These are phyloP conservation scores for Phytophthora rubi DNA, from an alignment of 352 stramenopile species.

Conservation along the genomic window DNA sequence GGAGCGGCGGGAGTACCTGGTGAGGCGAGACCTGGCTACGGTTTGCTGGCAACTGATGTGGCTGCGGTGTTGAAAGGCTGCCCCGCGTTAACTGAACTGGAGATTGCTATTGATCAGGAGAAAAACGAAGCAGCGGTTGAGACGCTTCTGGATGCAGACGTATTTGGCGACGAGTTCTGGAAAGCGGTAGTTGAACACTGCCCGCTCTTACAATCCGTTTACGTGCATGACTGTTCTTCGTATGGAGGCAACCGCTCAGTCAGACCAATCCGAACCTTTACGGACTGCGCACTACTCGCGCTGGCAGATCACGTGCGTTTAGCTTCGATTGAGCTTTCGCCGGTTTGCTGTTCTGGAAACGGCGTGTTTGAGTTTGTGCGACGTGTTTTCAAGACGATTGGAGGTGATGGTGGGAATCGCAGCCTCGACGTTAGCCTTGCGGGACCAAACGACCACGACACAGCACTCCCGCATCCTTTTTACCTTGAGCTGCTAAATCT, in stretches of 20 bases:
- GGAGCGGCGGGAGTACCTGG: background rate
- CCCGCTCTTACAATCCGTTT: conserved; percentile 38
- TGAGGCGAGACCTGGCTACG: conserved; percentile 28
- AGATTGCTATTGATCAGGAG: conserved; percentile 48
- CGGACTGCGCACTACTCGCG: conserved; percentile 36
- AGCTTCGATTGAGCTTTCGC: conserved; percentile 35
- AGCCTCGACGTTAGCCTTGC: conserved; percentile 37
- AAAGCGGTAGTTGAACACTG: conserved; percentile 26
- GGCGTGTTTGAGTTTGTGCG: conserved; percentile 49
- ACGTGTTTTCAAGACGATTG: conserved; percentile 25
- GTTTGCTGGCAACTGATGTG: conserved; percentile 36
- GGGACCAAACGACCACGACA: conserved; percentile 35
- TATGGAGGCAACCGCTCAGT: conserved; percentile 35
- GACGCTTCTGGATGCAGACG: conserved; percentile 30
- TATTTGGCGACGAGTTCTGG: conserved; percentile 55
- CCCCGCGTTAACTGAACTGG: conserved; percentile 38
- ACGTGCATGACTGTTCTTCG: conserved; percentile 34
- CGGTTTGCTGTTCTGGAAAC: conserved; percentile 42
- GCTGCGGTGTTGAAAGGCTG: conserved; percentile 40
- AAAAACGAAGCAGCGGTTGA: conserved; percentile 30
- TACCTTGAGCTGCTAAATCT: conserved; percentile 43
- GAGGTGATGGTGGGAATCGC: conserved; percentile 19
- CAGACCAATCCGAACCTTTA: conserved; percentile 41
- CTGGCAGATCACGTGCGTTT: conserved; percentile 42
- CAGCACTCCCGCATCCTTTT: conserved; percentile 28